Evolutionary conservation across 257 asterid species (phyloP).

Genomic region (Solanum corneliomulleri): DNA sequence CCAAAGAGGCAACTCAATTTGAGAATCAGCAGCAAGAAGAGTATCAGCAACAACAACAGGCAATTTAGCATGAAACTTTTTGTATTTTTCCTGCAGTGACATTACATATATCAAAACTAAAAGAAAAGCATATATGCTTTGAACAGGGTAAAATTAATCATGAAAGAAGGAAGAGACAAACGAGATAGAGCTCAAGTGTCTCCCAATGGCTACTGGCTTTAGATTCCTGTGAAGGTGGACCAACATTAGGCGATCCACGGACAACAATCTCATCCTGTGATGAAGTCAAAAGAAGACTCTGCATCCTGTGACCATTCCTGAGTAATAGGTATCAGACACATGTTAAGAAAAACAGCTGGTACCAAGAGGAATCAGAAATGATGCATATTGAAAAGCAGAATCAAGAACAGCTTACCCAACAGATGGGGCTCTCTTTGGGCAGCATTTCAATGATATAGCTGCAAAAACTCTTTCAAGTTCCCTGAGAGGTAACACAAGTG

Average conservation of each 20-base stretch:
- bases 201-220: constrained; percentile 70
- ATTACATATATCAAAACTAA: not conserved
- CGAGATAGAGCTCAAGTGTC: constrained; percentile 87
- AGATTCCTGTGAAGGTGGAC: constrained; percentile 29
- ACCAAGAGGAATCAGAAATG: not conserved
- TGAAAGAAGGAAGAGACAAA: constrained; percentile 23
- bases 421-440: constrained; percentile 40
- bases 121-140: not conserved
- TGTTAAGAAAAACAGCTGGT: not conserved
- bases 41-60: constrained; percentile 82
- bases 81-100: constrained; percentile 71
- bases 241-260: constrained; percentile 37
- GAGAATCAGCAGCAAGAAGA: constrained; percentile 91
- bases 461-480: constrained; percentile 78
- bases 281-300: constrained; percentile 65
- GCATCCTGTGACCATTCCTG: constrained; percentile 59
- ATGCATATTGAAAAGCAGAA: not conserved
- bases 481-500: constrained; percentile 31
- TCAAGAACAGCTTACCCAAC: constrained; percentile 28
- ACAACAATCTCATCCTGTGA: constrained; percentile 41
- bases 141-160: not conserved
- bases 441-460: constrained; percentile 76
- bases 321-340: constrained; percentile 1
- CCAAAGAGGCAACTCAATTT: constrained; percentile 89
- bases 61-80: constrained; percentile 60